Evolutionary conservation across 768 basidiomycete genomes (phyloP), one percentile per base, ranked within the genome.

Genomic region (Termitomyces sp.): DNA sequence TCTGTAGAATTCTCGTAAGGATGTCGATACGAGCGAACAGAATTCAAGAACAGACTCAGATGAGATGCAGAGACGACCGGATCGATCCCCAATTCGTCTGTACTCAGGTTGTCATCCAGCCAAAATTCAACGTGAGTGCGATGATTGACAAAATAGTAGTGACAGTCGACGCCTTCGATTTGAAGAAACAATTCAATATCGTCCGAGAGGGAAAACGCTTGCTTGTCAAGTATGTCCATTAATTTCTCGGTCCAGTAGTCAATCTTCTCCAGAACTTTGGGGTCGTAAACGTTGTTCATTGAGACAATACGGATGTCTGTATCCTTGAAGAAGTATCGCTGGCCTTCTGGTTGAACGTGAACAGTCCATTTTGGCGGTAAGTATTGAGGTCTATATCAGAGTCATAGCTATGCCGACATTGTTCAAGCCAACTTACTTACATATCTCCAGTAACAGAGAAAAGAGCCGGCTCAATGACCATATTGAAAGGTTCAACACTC

Each of bases 111-210:
- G 29, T 8, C 20, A 47, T 84, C 79, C 10, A 86, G 69, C 87
- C 86, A 88, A 68, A 85, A 86, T 20, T 81, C 60, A 0, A 74
- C 72, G 31, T 71, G 79, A 8, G 76, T 69, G 2, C 65, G 61
- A 63, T 84, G 81, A 63, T 87, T 81, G 8, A 81, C 78, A 25
- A 87, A 74, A 62, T 88, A 88, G 67, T 88, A 87, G 32, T 71
- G 74, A 72, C 84, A 86, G 40, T 75, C 72, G 5, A 72, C 66
- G 11, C 74, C 76, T 3, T 75, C 73, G 17, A 82, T 65, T 52
- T 83, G 79, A 43, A 88, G 66, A 54, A 80, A 86, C 25, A 88
- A 71, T 69, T 88, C 87, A 14, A 80, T 67, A 29, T 65, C 62
- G 0, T 71, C 65, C 0, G 80, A 71, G 3, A 82, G 46, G 8